phyloP scores from a whole-genome alignment of 2,329 filamentous ascomycete species.

The Magnaporthiopsis rhizophila region DNA sequence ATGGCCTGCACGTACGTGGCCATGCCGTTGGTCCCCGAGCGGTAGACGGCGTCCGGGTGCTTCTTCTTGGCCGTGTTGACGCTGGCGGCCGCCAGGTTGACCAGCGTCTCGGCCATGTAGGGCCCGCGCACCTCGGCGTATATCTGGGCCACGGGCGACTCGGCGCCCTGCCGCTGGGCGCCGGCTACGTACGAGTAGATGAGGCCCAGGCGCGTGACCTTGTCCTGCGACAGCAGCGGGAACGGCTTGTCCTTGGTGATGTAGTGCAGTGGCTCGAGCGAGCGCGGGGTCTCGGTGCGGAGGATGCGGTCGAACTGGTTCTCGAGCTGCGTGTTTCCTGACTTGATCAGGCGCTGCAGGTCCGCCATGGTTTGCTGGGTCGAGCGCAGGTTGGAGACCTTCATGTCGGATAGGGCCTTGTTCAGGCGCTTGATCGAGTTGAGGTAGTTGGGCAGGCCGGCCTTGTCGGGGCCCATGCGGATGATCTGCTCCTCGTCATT shows the following conservation, averaged over 20 bases:
- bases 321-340: constrained; percentile 76
- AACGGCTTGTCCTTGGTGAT: constrained; percentile 86
- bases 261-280: constrained; percentile 84
- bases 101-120: constrained; percentile 74
- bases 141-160: constrained; percentile 68
- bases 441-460: constrained; percentile 77
- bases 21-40: constrained; percentile 83
- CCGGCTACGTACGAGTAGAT: constrained; percentile 69
- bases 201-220: constrained; percentile 65
- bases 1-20: constrained; percentile 80
- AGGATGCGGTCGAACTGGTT: constrained; percentile 74
- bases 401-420: constrained; percentile 76
- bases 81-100: constrained; percentile 81
- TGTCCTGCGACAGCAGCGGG: constrained; percentile 69
- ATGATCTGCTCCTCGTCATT: constrained; percentile 89
- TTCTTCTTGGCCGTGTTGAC: constrained; percentile 77
- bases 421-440: constrained; percentile 83
- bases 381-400: constrained; percentile 80
- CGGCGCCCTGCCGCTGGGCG: constrained; percentile 44
- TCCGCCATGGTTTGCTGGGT: constrained; percentile 86
- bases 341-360: constrained; percentile 66
- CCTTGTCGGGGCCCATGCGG: constrained; percentile 74
- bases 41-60: constrained; percentile 75
- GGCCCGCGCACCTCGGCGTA: constrained; percentile 82
- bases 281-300: constrained; percentile 63